A percentile compares a stretch with the other conserved stretches of the same genome.
Evolutionary conservation across 2,329 filamentous ascomycete genomes (phyloP).

Genomic region (Aureobasidium sp.): DNA sequence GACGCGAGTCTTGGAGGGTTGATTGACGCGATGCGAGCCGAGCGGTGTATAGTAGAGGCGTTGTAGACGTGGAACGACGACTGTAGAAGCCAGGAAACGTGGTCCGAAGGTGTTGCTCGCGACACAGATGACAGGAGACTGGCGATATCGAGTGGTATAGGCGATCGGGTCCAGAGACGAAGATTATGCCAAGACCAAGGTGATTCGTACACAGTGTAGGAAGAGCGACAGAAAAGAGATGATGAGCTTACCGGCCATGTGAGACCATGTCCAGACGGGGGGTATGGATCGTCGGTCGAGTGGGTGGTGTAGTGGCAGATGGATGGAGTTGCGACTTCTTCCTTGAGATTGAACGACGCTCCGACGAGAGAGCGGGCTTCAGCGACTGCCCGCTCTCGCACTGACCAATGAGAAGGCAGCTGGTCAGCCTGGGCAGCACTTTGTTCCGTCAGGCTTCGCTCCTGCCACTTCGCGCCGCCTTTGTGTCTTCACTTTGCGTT

Average conservation of each 20-base stretch:
- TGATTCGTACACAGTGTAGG: not conserved
- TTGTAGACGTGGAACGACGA: not conserved
- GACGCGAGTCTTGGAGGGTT: slow-evolving; percentile 10
- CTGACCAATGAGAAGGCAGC: not conserved
- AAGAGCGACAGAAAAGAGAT: slow-evolving; percentile 24
- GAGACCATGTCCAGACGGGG: slow-evolving; percentile 29
- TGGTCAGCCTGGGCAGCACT: not conserved
- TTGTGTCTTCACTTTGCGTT: not conserved
- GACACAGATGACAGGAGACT: not conserved
- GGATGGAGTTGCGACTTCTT: not conserved
- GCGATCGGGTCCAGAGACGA: not conserved
- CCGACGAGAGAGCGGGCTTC: not conserved
- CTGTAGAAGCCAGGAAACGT: not conserved
- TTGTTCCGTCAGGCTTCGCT: slow-evolving; percentile 1
- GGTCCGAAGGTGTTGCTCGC: not conserved
- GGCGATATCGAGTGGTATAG: slow-evolving; percentile 3
- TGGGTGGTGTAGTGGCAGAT: not conserved
- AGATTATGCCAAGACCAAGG: slow-evolving; percentile 1
- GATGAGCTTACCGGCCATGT: slow-evolving; percentile 53
- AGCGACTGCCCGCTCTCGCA: not conserved
- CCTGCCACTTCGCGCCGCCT: not conserved
- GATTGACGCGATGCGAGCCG: slow-evolving; percentile 4
- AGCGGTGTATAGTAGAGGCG: not conserved
- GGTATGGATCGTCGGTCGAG: not conserved
- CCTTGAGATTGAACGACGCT: too few relatives aligned